A percentile compares a stretch with the other conserved stretches of the same genome.
These are phyloP conservation scores for Rhodosporidiobolus sp. DNA, from an alignment of 768 basidiomycete species.

Conservation along the genomic window DNA sequence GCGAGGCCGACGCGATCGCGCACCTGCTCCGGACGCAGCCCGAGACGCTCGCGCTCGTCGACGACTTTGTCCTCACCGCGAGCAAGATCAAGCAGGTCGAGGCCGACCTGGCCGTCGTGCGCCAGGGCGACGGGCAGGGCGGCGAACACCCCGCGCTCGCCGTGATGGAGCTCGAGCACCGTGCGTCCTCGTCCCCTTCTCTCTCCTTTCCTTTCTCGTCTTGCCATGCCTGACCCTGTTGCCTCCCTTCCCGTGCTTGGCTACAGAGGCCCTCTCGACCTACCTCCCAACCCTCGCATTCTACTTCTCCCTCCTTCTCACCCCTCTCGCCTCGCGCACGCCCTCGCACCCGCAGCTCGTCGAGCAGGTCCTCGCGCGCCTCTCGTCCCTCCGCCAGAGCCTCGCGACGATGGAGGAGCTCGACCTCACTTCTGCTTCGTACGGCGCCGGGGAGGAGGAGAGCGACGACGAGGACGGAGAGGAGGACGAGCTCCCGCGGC, in stretches of 20 bases:
- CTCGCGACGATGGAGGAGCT: slow-evolving; percentile 77
- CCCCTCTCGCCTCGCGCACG: slow-evolving; percentile 55
- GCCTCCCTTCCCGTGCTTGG: neutral
- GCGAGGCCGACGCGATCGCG: slow-evolving; percentile 41
- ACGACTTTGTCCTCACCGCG: slow-evolving; percentile 40
- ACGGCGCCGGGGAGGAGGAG: slow-evolving; percentile 48
- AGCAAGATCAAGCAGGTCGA: slow-evolving; percentile 32
- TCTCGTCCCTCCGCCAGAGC: slow-evolving; percentile 65
- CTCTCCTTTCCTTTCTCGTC: neutral
- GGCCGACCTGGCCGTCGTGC: slow-evolving; percentile 23
- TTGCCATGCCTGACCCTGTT: neutral
- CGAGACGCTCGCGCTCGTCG: slow-evolving; percentile 43
- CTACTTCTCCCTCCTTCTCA: slow-evolving; percentile 80
- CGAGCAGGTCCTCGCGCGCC: slow-evolving; percentile 61
- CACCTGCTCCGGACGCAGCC: slow-evolving; percentile 39
- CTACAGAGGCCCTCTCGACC: slow-evolving; percentile 76
- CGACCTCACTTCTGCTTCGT: slow-evolving; percentile 60
- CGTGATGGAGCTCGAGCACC: slow-evolving; percentile 80
- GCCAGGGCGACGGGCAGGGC: slow-evolving; percentile 52
- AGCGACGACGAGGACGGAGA: slow-evolving; percentile 53
- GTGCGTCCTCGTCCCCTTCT: slow-evolving; percentile 55
- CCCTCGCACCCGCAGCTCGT: slow-evolving; percentile 43
- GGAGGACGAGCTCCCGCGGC: slow-evolving; percentile 50
- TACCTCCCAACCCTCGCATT: slow-evolving; percentile 88
- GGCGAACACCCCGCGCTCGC: slow-evolving; percentile 63